These are phyloP conservation scores for Sextonia rubra DNA, from an alignment of 164 flowering plant genomes.

Conservation along the genomic window DNA sequence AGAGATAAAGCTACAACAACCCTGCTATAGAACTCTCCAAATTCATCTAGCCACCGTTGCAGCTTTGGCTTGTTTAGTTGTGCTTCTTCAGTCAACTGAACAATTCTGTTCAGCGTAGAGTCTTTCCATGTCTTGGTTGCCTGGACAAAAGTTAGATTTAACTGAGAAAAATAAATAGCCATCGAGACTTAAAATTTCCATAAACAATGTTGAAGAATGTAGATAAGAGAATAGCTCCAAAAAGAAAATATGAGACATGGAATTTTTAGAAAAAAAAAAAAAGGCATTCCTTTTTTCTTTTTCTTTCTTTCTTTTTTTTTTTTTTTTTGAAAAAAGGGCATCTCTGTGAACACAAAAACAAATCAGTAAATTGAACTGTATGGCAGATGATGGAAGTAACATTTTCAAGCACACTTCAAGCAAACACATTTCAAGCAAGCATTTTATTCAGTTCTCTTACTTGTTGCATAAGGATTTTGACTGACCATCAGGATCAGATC, in stretches of 20 bases:
- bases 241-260: not conserved
- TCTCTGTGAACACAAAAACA: too few relatives aligned
- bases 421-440: too few relatives aligned
- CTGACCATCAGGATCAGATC: too few relatives aligned
- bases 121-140: constrained; percentile 90
- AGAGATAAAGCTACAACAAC: constrained; percentile 78
- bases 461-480: too few relatives aligned
- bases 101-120: constrained; percentile 80
- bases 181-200: not conserved
- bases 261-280: too few relatives aligned
- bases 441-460: too few relatives aligned
- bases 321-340: too few relatives aligned
- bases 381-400: too few relatives aligned
- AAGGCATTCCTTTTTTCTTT: too few relatives aligned
- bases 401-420: too few relatives aligned
- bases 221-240: not conserved
- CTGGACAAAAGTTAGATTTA: constrained; percentile 29
- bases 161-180: not conserved
- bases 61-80: constrained; percentile 86
- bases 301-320: too few relatives aligned
- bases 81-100: constrained; percentile 93
- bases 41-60: constrained; percentile 97
- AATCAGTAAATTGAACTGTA: too few relatives aligned
- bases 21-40: constrained; percentile 92
- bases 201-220: not conserved